These are phyloP conservation scores for Pittosporum tobira DNA, from an alignment of 129 eudicot species.

Conservation along the genomic window DNA sequence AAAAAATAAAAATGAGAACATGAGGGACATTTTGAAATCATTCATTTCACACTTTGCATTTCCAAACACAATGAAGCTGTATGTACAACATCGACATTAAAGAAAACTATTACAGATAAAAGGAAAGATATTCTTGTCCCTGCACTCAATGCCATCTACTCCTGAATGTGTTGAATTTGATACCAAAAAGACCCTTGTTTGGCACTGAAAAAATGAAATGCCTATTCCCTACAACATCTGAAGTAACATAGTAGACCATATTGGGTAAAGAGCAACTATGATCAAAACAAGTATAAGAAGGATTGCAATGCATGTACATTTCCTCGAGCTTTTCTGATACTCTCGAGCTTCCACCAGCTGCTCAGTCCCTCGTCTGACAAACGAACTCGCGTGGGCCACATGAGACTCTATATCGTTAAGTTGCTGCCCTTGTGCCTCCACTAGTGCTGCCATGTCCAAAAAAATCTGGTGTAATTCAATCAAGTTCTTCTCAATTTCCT, in stretches of 20 bases:
- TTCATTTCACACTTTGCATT: no score
- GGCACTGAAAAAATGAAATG: no score
- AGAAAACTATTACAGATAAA: no score
- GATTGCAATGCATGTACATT: constrained; percentile 51
- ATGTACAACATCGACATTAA: no score
- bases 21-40: no score
- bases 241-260: constrained; percentile 47
- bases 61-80: no score
- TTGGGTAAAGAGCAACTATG: constrained; percentile 36
- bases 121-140: no score
- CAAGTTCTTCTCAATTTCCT: constrained; percentile 78
- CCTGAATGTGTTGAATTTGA: background rate
- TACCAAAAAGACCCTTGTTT: no score
- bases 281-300: constrained; percentile 32
- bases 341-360: constrained; percentile 65
- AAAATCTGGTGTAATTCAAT: constrained; percentile 79
- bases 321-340: constrained; percentile 65
- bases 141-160: no score
- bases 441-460: constrained; percentile 91
- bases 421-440: constrained; percentile 92
- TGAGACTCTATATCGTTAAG: constrained; percentile 78
- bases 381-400: constrained; percentile 82
- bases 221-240: background rate
- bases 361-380: constrained; percentile 79
- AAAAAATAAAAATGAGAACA: no score